Evolutionary conservation across 768 basidiomycete genomes (phyloP), one percentile per base, ranked within the genome.

Genomic region (Russula griseocarnosa): DNA sequence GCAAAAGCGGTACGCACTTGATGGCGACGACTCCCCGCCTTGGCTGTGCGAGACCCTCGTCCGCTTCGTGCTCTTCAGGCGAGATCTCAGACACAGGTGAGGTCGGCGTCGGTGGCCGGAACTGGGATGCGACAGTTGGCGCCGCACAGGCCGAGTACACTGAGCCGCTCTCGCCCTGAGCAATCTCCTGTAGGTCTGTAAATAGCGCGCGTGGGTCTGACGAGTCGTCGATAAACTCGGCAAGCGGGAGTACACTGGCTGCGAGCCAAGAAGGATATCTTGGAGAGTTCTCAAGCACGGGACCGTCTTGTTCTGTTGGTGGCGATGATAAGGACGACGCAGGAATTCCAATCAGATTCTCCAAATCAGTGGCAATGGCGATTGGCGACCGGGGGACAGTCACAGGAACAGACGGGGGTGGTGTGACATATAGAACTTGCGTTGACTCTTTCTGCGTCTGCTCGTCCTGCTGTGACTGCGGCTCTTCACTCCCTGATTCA

Each of bases 101-200:
- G n/a, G 63, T 62, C 40, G 66, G 58, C 9, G 65, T 56, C 14
- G 62, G 42, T 34, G 63, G 66, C 55, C 30, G 52, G 38, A 65
- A 52, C 51, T 58, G 62, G 38, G 55, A 56, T 22, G 42, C 44
- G n/a, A 50, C 46, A 2, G 34, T 24, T 10, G 65, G 26, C 3
- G 61, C 34, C 0, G 49, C 72, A 30, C 72, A 71, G 2, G 81
- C 82, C 18, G 78, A 76, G 62, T 75, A 83, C 22, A 94, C 88
- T 2, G 83, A 86, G 5, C 92, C 92, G 47, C 83, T 87, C 71
- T 92, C 91, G 36, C 92, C 90, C 71, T 92, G 88, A 0, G 89
- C 91, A 32, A 94, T 86, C 74, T 92, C 91, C 59, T 81, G 82
- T 52, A 92, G 76, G 65, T 90, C 83, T 10, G 79, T 74, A 73